These are phyloP conservation scores for Leptomonas seymouri DNA, from an alignment of 208 protist species.

Conservation along the genomic window DNA sequence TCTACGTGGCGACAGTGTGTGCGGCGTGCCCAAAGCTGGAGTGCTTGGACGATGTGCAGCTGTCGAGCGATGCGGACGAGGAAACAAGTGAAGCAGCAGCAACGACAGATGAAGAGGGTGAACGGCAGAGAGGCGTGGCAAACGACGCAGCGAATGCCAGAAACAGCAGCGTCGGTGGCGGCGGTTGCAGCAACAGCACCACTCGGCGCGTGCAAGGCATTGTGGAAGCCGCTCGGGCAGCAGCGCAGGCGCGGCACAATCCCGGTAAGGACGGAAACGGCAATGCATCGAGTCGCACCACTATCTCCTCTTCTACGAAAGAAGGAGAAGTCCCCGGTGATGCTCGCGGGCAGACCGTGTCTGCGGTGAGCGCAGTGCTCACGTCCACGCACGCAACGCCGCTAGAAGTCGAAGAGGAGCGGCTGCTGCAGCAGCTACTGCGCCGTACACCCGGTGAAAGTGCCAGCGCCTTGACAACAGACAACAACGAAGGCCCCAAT, in stretches of 20 bases:
- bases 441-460: background rate
- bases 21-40: slow-evolving; percentile 42
- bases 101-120: background rate
- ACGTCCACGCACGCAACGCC: slow-evolving; percentile 2
- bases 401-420: slow-evolving; percentile 26
- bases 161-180: background rate
- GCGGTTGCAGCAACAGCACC: background rate
- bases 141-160: background rate
- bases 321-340: background rate
- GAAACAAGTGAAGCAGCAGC: slow-evolving; percentile 16
- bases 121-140: background rate
- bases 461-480: background rate
- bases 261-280: background rate
- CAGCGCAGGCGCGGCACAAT: background rate
- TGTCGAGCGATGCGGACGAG: slow-evolving; percentile 21
- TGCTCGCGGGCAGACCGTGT: background rate
- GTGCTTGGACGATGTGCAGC: slow-evolving; percentile 47
- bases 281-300: background rate
- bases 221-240: background rate
- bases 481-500: background rate
- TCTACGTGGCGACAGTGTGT: slow-evolving; percentile 19
- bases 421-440: slow-evolving; percentile 22
- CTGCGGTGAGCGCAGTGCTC: background rate
- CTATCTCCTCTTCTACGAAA: background rate
- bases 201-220: slow-evolving; percentile 4